Base-by-base conservation (phyloP, 495 filamentous ascomycete species). In the Chaetomium tenue region DNA sequence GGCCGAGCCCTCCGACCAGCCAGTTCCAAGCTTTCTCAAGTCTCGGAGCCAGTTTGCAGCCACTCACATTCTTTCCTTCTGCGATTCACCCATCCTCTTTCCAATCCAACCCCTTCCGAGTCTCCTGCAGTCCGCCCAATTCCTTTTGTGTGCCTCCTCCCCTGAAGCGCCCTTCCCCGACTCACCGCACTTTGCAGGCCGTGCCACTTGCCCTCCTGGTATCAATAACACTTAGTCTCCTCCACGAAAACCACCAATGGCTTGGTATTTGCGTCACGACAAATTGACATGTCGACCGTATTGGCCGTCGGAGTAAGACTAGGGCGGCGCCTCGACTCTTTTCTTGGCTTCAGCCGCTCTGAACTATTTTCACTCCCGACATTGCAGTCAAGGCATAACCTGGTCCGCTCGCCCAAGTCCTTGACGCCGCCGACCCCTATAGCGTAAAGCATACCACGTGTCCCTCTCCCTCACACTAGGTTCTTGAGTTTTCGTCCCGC, bases 331-430 rank as follows among this genome's bases (percentile, higher is more conserved):
- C 28, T 37, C 15, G n/a, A 28, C 15, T 1, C 28, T 20, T 20
- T 33, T 47, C 42, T 58, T 46, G 25, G 55, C 56, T 47, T 47
- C 56, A 58, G 56, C 56, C 56, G 42, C 56, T 28, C 42, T 13
- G 5, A 30, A 44, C 12, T 20, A 23, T 15, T 42, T 16, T 13
- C 22, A 23, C 22, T 58, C 39, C 15, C 23, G 42, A 47, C 40
- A 28, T 20, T 20, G 20, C 55, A 58, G 42, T 9, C 53, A 56
- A 40, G 37, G 9, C 55, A 44, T 33, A 44, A 40, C 55, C 37
- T 26, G 55, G 33, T 58, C 40, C 8, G 15, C 18, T 15, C 37
- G 0, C n/a, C 0, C 37, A 8, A 25, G 9, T n/a, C 37, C 15
- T 18, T 20, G n/a, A n/a, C n/a, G 12, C n/a, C n/a, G 33, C 2